Evolutionary conservation across 768 basidiomycete genomes (phyloP), one percentile per base, ranked within the genome.

Genomic region (Jaapia argillacea): DNA sequence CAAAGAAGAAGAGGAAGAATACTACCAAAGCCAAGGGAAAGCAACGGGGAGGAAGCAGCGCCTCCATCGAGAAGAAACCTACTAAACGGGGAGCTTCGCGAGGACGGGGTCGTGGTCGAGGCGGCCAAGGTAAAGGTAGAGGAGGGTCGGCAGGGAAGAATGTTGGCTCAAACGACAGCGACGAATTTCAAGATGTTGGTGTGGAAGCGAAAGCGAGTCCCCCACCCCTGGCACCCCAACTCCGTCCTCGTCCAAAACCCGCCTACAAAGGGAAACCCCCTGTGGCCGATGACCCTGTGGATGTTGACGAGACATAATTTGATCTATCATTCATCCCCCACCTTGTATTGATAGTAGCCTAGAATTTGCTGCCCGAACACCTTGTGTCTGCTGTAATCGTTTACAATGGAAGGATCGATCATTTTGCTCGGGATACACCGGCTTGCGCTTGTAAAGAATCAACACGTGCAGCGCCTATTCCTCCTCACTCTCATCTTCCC

Each of bases 211-310:
- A 16, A 45, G 24, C 18, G 25, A 49, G 48, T 24, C 59, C 54
- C 6, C 45, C 43, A 24, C 59, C 59, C 12, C 54, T 59, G 21
- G 54, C 51, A 4, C 58, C 63, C 0, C 58, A 58, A 24, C 47
- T 73, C 26, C 67, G 74, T 16, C 69, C 69, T 16, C 61, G 70
- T 27, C 65, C 65, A 27, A 69, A 63, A 48, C 63, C 61, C 5
- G 37, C 22, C 14, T 28, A 38, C 40, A 42, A 45, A 38, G 36
- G 26, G 16, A 16, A 10, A 33, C 16, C 28, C 16, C 10, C n/a
- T n/a, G n/a, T 33, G 28, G 28, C 16, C 16, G 28, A 33, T 33
- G 28, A 33, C 10, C 16, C 28, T 33, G 16, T 10, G 10, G 28
- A 10, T 16, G 13, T 14, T 10, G 5, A 41, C 16, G 24, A 14